These are phyloP conservation scores for Vanderwaltozyma yarrowii DNA, from an alignment of 805 yeast genomes.

Conservation along the genomic window DNA sequence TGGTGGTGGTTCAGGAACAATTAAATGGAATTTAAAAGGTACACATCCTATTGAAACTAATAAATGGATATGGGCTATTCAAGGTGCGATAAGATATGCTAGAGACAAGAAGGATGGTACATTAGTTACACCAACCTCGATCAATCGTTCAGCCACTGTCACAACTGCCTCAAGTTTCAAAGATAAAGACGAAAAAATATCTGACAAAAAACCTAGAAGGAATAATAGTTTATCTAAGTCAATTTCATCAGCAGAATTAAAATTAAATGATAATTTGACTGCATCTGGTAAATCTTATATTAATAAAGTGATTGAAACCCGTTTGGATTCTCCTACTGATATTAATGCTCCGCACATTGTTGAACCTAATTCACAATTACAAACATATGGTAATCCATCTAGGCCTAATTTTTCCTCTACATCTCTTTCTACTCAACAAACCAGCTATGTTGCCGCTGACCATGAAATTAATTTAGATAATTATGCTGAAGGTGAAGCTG, in stretches of 20 bases:
- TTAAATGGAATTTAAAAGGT: conserved; percentile 84
- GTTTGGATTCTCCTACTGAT: conserved; percentile 5
- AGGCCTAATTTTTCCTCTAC: neutral
- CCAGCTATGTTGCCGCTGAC: conserved; percentile 20
- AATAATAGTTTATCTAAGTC: conserved; percentile 15
- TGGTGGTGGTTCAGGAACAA: conserved; percentile 52
- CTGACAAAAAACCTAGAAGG: neutral
- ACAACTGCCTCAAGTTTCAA: neutral
- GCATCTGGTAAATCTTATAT: conserved; percentile 26
- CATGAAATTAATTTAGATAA: conserved; percentile 27
- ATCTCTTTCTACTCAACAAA: neutral
- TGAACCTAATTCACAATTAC: no score
- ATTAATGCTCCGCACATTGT: neutral
- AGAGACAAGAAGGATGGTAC: conserved; percentile 40
- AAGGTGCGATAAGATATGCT: conserved; percentile 79
- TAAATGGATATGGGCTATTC: conserved; percentile 96
- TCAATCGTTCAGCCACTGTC: neutral
- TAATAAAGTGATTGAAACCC: conserved; percentile 19
- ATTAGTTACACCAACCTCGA: conserved; percentile 11
- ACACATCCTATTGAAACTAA: conserved; percentile 92
- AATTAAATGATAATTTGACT: conserved; percentile 23
- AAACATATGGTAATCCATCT: neutral
- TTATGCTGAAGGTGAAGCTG: conserved; percentile 33
- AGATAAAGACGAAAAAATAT: neutral
- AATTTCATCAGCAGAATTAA: conserved; percentile 18